Conservation (phyloP, 2,329 filamentous ascomycete genomes). For the Camptophora hylomeconis region DNA sequence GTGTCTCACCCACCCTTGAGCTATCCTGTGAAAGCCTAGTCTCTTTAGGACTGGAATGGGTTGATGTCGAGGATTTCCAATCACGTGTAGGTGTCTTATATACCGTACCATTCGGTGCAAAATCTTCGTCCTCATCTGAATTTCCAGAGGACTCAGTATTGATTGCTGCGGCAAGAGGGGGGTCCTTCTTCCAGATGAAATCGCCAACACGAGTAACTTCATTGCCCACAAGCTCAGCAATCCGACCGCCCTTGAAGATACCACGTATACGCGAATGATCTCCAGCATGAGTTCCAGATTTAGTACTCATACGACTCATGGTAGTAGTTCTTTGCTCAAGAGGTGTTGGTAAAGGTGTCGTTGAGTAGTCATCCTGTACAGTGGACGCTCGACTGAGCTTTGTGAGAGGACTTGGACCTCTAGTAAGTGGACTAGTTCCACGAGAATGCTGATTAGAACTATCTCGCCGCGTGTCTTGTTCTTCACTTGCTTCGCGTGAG, state of each 20-base stretch:
- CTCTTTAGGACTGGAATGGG: too few species aligned
- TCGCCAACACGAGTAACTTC: slow-evolving; percentile 51
- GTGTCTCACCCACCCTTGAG: background rate
- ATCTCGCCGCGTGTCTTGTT: slow-evolving; percentile 5
- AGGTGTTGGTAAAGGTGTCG: too few species aligned
- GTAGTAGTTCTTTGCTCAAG: slow-evolving; percentile 7
- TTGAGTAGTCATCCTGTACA: too few species aligned
- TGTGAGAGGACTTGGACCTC: slow-evolving; percentile 11
- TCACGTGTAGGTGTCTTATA: slow-evolving; percentile 8
- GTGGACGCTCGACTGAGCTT: too few species aligned
- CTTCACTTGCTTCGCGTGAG: slow-evolving; percentile 3
- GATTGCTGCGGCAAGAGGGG: slow-evolving; percentile 30
- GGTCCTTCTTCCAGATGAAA: slow-evolving; percentile 46
- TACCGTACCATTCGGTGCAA: slow-evolving; percentile 17
- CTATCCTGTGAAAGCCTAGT: too few species aligned
- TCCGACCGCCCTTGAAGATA: slow-evolving; percentile 64
- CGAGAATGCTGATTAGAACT: slow-evolving; percentile 9
- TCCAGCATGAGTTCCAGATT: slow-evolving; percentile 31
- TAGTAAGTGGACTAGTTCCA: slow-evolving; percentile 14
- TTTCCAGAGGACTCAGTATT: slow-evolving; percentile 34
- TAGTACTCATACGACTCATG: slow-evolving; percentile 27
- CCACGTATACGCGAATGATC: slow-evolving; percentile 46
- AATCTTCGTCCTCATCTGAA: slow-evolving; percentile 31
- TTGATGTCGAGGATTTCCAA: background rate
- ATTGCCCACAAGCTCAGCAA: slow-evolving; percentile 59